Evolutionary conservation across 148 eudicot genomes (phyloP).

Genomic region (Polygonum maritimum): DNA sequence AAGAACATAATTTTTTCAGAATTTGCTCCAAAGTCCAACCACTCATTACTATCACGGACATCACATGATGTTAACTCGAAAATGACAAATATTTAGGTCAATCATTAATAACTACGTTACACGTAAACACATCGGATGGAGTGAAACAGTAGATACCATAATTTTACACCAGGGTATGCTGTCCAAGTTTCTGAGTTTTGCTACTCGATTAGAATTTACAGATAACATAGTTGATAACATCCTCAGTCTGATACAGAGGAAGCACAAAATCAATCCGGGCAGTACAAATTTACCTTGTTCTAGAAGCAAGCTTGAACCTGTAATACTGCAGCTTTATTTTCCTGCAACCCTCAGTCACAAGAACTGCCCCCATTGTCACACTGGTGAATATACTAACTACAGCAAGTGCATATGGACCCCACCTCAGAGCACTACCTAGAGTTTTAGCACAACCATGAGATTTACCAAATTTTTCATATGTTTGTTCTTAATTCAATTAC

Average conservation of each 20-base stretch:
- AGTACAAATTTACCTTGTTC: conserved; percentile 49
- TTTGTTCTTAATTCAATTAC: neutral
- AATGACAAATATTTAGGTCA: neutral
- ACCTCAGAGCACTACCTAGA: conserved; percentile 66
- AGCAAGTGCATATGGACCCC: conserved; percentile 72
- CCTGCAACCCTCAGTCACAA: conserved; percentile 94
- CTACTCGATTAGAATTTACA: too few relatives aligned
- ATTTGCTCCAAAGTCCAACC: neutral
- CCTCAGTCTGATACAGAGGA: neutral
- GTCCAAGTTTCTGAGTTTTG: too few relatives aligned
- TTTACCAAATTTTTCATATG: neutral
- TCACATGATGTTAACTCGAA: neutral
- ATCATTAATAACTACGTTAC: neutral
- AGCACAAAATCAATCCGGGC: neutral
- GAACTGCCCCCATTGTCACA: conserved; percentile 94
- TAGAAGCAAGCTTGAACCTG: conserved; percentile 93
- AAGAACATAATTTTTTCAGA: neutral
- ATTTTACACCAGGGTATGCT: too few relatives aligned
- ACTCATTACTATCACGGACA: neutral
- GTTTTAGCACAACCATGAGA: conserved; percentile 8
- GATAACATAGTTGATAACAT: neutral
- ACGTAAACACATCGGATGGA: too few relatives aligned
- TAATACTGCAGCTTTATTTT: conserved; percentile 91
- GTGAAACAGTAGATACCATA: too few relatives aligned
- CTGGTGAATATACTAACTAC: conserved; percentile 53